Base-by-base conservation (phyloP, 1,284 basidiomycete species). In the Malassezia restricta region DNA sequence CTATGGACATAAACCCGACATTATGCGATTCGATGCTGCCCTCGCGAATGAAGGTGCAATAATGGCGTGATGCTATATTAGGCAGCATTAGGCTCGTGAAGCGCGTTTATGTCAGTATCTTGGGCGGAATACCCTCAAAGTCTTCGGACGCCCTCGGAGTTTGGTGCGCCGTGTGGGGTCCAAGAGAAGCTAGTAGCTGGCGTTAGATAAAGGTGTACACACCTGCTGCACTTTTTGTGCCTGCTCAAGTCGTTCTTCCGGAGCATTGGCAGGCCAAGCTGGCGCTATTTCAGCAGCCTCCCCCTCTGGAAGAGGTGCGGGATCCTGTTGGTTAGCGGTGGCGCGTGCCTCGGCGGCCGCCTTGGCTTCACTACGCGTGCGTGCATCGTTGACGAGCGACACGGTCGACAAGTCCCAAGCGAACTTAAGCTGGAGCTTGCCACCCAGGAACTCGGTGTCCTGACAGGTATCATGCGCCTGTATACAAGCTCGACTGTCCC, bases 381-480 rank as follows among this genome's bases (percentile, higher is more conserved):
- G 49, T 7, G 53, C 53, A 29, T 55, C 53, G 11, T 43, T 45
- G 15, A 55, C 53, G 0, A 55, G 38, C 37, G 48, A 49, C n/a
- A 55, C 53, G 1, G 61, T 65, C 29, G 61, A 58, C 6, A 65
- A 56, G 59, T 95, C 89, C 84, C 88, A 94, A n/a, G 85, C 83
- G 64, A 85, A 88, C 2, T 81, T 78, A 45, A 96, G 81, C 43
- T 89, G 84, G 80, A 95, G 83, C 0, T 83, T 80, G 14, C 91
- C 89, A 62, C 88, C 88, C 67, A 86, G 82, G 53, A 90, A 78
- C 1, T 80, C 77, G 71, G 85, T 81, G 50, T 85, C 83, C 43
- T 85, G 79, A 65, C 95, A 77, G 30, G 81, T 78, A 63, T 94
- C 86, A 61, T 82, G 82, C 0, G 91, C 86, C 81, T 82, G 56